Base-by-base conservation (phyloP, 257 asterid genomes). In the Petunia secreta region DNA sequence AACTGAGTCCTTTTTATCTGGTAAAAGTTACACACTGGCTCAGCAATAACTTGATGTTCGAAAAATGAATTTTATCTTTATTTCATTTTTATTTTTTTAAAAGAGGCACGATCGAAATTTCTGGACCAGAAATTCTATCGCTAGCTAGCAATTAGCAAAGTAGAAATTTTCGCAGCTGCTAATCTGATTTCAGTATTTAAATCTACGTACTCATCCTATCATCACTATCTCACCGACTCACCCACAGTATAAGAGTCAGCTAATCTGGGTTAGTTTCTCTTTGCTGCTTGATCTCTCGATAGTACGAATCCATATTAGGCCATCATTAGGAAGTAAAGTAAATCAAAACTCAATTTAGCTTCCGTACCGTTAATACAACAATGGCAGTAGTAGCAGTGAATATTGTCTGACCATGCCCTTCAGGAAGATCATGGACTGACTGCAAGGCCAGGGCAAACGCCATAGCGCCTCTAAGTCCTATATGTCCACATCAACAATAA, bases 381-480 rank as follows among this genome's bases (percentile, higher is more conserved):
- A 96, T 96, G 69, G 98, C 98, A n/a, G 98, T 96, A 58, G 99
- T 96, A 80, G 99, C 98, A 41, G 99, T 92, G 86, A 94, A 94
- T 84, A 96, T 96, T 5, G 98, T 92, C 89, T 94, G 98, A 64
- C 98, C 98, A 67, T 96, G 99, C 68, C 99, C 99, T 71, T 96
- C 99, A 63, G 98, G 99, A 86, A 96, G 99, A 91, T 96, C 99
- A 82, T 96, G 99, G 78, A 94, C 87, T 73, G 98, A 91, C 86
- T 96, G 99, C 87, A 96, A 88, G 46, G 99, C 98, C 63, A 96
- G 93, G 13, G 99, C 98, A 91, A 94, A 96, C 65, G 99, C 98
- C 99, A 96, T 96, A 81, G 99, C 98, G 78, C 99, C 99, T 85
- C 98, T 92, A 80, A 96, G 99, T 15, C 98, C 99, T 96, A 46